phyloP scores from a whole-genome alignment of 140 eudicot species.

The Oenanthe javanica region DNA sequence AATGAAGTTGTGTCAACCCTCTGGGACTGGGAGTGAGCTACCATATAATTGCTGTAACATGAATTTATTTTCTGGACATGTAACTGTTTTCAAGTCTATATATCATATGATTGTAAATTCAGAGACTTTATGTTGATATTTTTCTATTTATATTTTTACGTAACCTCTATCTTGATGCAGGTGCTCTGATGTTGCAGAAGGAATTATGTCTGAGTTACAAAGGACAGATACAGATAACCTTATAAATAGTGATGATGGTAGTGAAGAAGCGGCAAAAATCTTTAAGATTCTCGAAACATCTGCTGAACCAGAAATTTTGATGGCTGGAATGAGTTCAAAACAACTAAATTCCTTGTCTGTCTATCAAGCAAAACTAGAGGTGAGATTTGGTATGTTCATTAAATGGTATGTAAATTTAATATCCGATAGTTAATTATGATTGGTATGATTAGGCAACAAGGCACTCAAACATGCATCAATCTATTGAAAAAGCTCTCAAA shows the following conservation, averaged over 20 bases:
- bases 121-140: neutral
- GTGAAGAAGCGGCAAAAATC: conserved; percentile 66
- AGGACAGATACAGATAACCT: conserved; percentile 24
- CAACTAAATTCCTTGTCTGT: conserved; percentile 58
- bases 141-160: neutral
- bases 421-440: neutral
- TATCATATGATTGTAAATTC: neutral
- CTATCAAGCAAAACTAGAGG: conserved; percentile 77
- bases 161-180: conserved; percentile 25
- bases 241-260: conserved; percentile 32
- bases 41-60: neutral
- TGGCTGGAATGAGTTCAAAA: conserved; percentile 86
- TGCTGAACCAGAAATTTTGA: conserved; percentile 86
- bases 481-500: conserved; percentile 61
- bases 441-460: conserved; percentile 45
- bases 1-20: neutral
- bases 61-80: neutral
- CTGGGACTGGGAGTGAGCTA: neutral
- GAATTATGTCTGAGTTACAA: conserved; percentile 55
- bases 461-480: conserved; percentile 54
- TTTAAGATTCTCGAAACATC: conserved; percentile 59
- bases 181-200: conserved; percentile 67
- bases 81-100: neutral
- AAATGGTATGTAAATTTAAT: neutral
- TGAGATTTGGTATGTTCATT: conserved; percentile 15